These are phyloP conservation scores for Pichia scutulata DNA, from an alignment of 805 yeast species.

Conservation along the genomic window DNA sequence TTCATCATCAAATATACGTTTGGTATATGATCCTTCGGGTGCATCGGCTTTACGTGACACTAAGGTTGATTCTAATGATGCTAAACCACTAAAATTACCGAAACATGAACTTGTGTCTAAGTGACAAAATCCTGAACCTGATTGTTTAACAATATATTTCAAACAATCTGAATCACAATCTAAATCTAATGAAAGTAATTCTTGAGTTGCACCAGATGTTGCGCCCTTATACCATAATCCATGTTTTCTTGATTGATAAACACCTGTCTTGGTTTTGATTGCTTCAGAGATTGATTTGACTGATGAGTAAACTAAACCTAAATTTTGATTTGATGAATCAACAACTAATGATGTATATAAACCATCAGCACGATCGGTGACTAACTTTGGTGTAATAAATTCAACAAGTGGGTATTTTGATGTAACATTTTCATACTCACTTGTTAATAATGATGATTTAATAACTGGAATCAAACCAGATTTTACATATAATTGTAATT, in stretches of 20 bases:
- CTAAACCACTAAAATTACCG: constrained; percentile 59
- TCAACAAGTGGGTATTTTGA: constrained; percentile 26
- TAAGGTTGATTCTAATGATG: constrained; percentile 60
- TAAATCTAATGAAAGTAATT: constrained; percentile 51
- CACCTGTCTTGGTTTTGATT: constrained; percentile 74
- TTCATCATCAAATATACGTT: constrained; percentile 75
- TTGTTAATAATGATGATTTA: constrained; percentile 24
- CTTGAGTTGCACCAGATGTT: constrained; percentile 93
- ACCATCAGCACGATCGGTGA: constrained; percentile 82
- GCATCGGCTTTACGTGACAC: constrained; percentile 56
- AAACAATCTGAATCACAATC: constrained; percentile 94
- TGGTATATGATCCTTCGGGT: constrained; percentile 92
- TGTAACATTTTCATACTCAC: constrained; percentile 25
- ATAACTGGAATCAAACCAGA: constrained; percentile 33
- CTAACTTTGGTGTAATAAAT: constrained; percentile 43
- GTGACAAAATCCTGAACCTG: constrained; percentile 91
- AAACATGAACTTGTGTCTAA: constrained; percentile 76
- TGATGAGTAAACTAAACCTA: constrained; percentile 91
- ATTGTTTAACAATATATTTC: constrained; percentile 77
- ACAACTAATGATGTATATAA: constrained; percentile 79
- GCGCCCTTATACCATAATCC: constrained; percentile 96
- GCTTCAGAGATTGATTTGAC: constrained; percentile 75
- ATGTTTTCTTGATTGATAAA: constrained; percentile 85
- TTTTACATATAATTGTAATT: constrained; percentile 1
- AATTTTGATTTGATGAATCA: constrained; percentile 56